Conservation (phyloP, 805 yeast genomes). For the Saccharomycopsis babjevae region DNA sequence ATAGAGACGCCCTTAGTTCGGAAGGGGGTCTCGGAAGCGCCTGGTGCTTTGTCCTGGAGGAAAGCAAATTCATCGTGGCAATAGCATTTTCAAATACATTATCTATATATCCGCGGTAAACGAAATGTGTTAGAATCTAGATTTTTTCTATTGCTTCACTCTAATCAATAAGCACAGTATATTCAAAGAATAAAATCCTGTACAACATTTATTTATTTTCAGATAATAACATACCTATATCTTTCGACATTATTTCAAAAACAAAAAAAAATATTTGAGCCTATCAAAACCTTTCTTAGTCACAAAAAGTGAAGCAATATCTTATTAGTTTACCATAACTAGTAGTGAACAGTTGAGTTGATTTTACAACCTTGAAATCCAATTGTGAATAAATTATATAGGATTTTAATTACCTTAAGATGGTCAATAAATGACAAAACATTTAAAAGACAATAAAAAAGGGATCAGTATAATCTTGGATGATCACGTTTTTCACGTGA, state of each 20-base stretch:
- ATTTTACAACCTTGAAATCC: too few species aligned
- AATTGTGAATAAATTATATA: too few species aligned
- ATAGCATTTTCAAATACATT: conserved; percentile 78
- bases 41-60: conserved; percentile 52
- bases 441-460: too few species aligned
- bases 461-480: too few species aligned
- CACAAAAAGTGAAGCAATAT: too few species aligned
- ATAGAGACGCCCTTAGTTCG: conserved; percentile 53
- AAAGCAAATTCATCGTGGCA: conserved; percentile 62
- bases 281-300: too few species aligned
- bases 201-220: not conserved
- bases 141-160: not conserved
- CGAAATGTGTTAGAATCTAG: not conserved
- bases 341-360: too few species aligned
- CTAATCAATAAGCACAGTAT: not conserved
- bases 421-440: too few species aligned
- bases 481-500: not conserved
- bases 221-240: not conserved
- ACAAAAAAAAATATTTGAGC: too few species aligned
- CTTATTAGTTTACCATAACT: too few species aligned
- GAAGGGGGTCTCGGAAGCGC: conserved; percentile 71
- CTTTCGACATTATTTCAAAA: not conserved
- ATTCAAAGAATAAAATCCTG: not conserved
- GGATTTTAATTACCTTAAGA: too few species aligned
- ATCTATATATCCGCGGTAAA: conserved; percentile 29